Conservation (phyloP, 73 alveolate species). For the Paramecium primaurelia region DNA sequence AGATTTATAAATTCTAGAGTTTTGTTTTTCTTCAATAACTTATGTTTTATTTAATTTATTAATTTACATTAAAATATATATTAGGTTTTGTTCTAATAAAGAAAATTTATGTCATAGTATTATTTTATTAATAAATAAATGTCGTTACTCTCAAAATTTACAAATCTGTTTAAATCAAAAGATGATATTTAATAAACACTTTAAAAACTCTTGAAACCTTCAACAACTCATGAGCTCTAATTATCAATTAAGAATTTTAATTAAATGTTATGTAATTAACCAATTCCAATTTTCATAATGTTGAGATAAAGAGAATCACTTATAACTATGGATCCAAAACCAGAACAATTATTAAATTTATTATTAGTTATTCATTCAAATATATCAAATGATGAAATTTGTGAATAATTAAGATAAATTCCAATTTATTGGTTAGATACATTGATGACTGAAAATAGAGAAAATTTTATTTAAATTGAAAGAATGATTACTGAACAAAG, state of each 20-base stretch:
- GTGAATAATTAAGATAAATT: not conserved
- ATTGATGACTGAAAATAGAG: constrained; percentile 32
- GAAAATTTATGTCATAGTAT: not conserved
- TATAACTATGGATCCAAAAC: not conserved
- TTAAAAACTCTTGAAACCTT: not conserved
- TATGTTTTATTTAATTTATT: not conserved
- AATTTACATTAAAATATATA: not conserved
- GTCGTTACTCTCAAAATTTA: constrained; percentile 19
- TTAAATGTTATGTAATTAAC: not conserved
- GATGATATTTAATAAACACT: not conserved
- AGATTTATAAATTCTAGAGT: not conserved
- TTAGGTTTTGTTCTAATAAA: not conserved
- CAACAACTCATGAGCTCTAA: not conserved
- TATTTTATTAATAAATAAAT: not conserved
- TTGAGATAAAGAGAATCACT: not conserved
- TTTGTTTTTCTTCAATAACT: not conserved
- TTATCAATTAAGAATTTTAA: not conserved
- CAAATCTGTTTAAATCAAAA: not conserved
- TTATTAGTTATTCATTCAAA: not conserved
- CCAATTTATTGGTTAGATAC: constrained; percentile 16
- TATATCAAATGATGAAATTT: not conserved
- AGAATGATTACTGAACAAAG: constrained; percentile 5
- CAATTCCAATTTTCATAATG: not conserved
- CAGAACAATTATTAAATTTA: constrained; percentile 13
- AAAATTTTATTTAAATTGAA: not conserved